A percentile compares a stretch with the other conserved stretches of the same genome.
These are phyloP conservation scores for Chlorella sp. DNA, from an alignment of 139 green algal genomes.

Conservation along the genomic window DNA sequence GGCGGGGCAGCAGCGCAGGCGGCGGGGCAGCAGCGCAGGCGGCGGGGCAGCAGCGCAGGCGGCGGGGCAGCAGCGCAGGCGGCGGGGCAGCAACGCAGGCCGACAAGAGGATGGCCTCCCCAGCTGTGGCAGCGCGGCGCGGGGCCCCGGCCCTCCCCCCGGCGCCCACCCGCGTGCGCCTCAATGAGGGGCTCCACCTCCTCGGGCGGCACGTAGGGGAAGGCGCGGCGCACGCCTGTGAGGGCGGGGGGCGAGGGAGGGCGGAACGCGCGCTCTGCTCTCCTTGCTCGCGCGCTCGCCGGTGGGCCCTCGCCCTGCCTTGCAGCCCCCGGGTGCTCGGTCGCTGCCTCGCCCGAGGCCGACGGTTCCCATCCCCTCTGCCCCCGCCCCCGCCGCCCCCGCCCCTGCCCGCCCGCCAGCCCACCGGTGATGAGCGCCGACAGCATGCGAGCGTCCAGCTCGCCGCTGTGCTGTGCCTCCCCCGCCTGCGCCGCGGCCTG, in stretches of 20 bases:
- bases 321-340: no score
- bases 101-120: no score
- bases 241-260: background rate
- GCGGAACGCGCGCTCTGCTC: no score
- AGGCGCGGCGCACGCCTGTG: slow-evolving; percentile 88
- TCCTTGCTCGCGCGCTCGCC: no score
- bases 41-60: no score
- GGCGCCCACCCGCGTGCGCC: slow-evolving; percentile 47
- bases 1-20: background rate
- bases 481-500: background rate
- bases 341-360: no score
- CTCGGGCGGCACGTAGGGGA: slow-evolving; percentile 82
- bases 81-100: no score
- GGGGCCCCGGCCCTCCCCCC: no score
- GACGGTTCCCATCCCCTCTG: no score
- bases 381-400: no score
- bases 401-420: background rate
- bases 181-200: slow-evolving; percentile 71
- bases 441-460: slow-evolving; percentile 74
- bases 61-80: background rate
- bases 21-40: background rate
- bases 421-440: slow-evolving; percentile 73
- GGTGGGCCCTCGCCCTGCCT: no score
- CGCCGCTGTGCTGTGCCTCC: slow-evolving; percentile 27
- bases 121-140: no score